Evolutionary conservation across 148 eudicot species (phyloP).

Genomic region (Cornus suecica): DNA sequence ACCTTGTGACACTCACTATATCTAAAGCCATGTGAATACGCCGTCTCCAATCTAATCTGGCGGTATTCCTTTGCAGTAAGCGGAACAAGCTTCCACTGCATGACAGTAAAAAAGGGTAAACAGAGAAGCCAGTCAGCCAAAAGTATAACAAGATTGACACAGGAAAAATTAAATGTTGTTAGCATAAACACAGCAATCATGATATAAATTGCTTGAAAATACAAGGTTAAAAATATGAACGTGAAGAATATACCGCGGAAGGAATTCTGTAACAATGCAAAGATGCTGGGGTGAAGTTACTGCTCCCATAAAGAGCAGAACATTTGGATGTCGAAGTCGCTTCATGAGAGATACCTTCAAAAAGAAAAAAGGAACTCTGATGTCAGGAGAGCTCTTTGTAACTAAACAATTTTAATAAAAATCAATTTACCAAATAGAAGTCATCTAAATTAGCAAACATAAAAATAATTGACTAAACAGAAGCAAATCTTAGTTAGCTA

Average conservation of each 20-base stretch:
- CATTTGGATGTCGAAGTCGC: constrained; percentile 96
- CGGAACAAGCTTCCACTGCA: constrained; percentile 80
- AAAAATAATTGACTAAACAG: background rate
- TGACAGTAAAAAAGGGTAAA: constrained; percentile 3
- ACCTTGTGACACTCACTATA: constrained; percentile 51
- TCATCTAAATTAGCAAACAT: background rate
- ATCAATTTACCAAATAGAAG: background rate
- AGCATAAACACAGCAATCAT: background rate
- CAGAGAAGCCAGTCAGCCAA: background rate
- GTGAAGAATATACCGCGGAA: constrained; percentile 71
- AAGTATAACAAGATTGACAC: background rate
- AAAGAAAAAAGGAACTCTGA: constrained; percentile 6
- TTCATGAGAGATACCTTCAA: constrained; percentile 96
- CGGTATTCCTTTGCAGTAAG: constrained; percentile 53
- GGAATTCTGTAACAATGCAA: constrained; percentile 94
- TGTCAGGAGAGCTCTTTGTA: background rate
- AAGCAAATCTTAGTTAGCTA: background rate
- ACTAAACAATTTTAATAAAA: background rate
- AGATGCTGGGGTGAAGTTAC: constrained; percentile 92
- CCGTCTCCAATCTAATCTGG: constrained; percentile 77
- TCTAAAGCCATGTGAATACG: constrained; percentile 89
- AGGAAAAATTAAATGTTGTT: background rate
- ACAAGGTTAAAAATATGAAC: constrained; percentile 8
- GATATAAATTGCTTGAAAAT: background rate
- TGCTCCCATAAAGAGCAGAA: constrained; percentile 98